Base-by-base conservation (phyloP, 208 protist genomes). In the Leishmania braziliensis region DNA sequence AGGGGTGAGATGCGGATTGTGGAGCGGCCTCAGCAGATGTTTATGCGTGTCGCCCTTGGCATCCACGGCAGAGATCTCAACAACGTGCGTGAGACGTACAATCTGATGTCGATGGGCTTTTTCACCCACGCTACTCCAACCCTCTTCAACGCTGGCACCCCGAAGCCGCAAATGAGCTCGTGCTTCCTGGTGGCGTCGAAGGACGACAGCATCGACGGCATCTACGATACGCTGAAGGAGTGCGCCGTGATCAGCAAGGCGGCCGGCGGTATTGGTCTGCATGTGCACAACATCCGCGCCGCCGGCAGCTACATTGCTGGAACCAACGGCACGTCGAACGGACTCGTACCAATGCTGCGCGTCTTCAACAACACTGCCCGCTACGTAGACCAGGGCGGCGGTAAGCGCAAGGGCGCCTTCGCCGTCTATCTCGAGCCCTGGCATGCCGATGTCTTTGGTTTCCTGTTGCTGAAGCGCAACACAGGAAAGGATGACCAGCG, bases 371-470 rank as follows among this genome's bases (percentile, higher is more conserved):
- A 99, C 90, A 99, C 99, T n/a, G 99, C 99, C 36, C 92, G 99
- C 80, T 99, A 99, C 90, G 98, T 99, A 56, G 98, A 99, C 83
- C 99, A 99, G 91, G 97, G 98, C 50, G 99, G 98, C 74, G 98
- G 98, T 77, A 99, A 99, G 90, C 97, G 99, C 83, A 99, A 99
- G 83, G 99, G 99, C 48, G 98, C 99, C 54, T 99, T 99, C 90
- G 99, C 99, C 68, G 89, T 99, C 39, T 99, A 99, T 88, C 92
- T 99, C 0, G 99, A 99, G 93, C 99, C 99, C 74, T 99, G 99
- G 99, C 99, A 99, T 87, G 96, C 98, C 1, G 99, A 99, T 81
- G 93, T 99, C 51, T 98, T 99, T 68, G 97, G 99, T 26, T 99
- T 99, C 81, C 78, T 99, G 20, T 93, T 99, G 62, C 90, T 99